Evolutionary conservation across 2,329 filamentous ascomycete genomes (phyloP).

Genomic region (Orbilia javanica): DNA sequence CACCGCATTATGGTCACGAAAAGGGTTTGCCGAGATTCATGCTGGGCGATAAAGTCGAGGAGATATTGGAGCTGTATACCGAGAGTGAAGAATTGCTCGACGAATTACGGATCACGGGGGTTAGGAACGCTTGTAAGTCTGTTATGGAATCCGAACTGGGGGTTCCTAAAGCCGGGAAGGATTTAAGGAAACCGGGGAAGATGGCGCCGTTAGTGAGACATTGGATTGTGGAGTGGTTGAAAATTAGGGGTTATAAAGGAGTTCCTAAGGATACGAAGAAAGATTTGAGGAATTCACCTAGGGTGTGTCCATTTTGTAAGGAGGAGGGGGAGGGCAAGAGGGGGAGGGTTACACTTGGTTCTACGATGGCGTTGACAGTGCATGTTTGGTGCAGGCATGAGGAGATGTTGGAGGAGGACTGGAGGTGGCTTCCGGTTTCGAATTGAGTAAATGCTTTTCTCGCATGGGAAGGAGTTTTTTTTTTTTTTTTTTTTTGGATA

Average conservation of each 20-base stretch:
- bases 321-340: background rate
- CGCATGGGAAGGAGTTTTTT: too few relatives aligned
- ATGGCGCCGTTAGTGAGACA: constrained; percentile 24
- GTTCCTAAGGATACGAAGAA: background rate
- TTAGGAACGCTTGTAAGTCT: background rate
- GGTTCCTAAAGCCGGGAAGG: constrained; percentile 17
- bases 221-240: constrained; percentile 51
- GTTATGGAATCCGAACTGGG: constrained; percentile 9
- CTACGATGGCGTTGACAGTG: constrained; percentile 26
- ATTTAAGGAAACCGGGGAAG: background rate
- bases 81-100: constrained; percentile 30
- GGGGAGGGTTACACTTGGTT: background rate
- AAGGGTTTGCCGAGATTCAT: constrained; percentile 16
- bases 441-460: too few relatives aligned
- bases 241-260: constrained; percentile 21
- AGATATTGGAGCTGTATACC: constrained; percentile 24
- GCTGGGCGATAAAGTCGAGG: constrained; percentile 30
- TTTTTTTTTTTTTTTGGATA: too few relatives aligned
- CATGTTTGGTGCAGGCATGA: constrained; percentile 44
- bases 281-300: constrained; percentile 33
- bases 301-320: constrained; percentile 40
- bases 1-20: constrained; percentile 32
- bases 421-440: constrained; percentile 20
- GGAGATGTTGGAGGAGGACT: constrained; percentile 31
- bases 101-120: background rate